These are phyloP conservation scores for Phytophthora macrochlamydospora DNA, from an alignment of 352 stramenopile species.

Conservation along the genomic window DNA sequence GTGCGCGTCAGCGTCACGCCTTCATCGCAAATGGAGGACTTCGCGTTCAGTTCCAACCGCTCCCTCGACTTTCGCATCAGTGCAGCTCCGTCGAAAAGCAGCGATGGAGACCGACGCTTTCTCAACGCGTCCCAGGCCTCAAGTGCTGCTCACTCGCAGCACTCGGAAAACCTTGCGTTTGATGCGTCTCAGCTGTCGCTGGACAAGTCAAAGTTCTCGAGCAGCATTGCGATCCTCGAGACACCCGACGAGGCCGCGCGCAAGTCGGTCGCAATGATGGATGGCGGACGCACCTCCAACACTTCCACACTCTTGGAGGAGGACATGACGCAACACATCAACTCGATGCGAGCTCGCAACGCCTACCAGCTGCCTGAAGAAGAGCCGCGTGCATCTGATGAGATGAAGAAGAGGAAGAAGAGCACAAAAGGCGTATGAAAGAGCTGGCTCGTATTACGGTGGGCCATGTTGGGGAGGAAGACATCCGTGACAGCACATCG, in stretches of 20 bases:
- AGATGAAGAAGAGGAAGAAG: slow-evolving; percentile 53
- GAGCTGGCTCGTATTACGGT: slow-evolving; percentile 54
- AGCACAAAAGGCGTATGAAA: slow-evolving; percentile 64
- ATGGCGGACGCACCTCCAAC: slow-evolving; percentile 32
- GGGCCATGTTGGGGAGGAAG: slow-evolving; percentile 42
- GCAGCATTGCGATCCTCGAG: slow-evolving; percentile 36
- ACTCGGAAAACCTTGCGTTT: slow-evolving; percentile 24
- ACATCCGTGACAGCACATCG: slow-evolving; percentile 51
- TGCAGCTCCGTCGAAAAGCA: slow-evolving; percentile 19
- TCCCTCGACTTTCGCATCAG: slow-evolving; percentile 5
- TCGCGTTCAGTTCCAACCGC: slow-evolving; percentile 28
- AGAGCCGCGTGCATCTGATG: slow-evolving; percentile 46
- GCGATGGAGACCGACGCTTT: slow-evolving; percentile 5
- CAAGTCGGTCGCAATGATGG: slow-evolving; percentile 41
- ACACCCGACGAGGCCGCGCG: slow-evolving; percentile 18
- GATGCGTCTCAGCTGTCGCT: slow-evolving; percentile 32
- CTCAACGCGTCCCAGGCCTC: slow-evolving; percentile 19
- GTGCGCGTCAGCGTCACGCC: slow-evolving; percentile 27
- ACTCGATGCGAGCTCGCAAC: slow-evolving; percentile 30
- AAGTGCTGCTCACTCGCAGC: slow-evolving; percentile 8
- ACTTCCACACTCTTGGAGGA: slow-evolving; percentile 42
- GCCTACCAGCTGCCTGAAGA: slow-evolving; percentile 38
- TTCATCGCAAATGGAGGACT: slow-evolving; percentile 27
- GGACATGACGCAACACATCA: slow-evolving; percentile 53
- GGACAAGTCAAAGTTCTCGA: slow-evolving; percentile 35